phyloP scores from a whole-genome alignment of 73 alveolate genomes.

The Diophrys appendiculata region DNA sequence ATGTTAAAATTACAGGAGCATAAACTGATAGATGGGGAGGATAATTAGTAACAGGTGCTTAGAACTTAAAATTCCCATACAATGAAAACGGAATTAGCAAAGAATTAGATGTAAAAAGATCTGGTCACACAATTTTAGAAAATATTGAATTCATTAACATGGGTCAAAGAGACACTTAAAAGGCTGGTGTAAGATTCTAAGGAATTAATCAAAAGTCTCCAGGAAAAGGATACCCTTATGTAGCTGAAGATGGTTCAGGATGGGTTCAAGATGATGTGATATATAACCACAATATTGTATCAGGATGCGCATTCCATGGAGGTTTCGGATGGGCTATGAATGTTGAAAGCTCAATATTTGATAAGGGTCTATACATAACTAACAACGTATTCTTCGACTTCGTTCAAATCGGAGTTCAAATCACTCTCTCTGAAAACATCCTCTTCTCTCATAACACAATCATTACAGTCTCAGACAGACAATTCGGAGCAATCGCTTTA shows the following conservation, averaged over 20 bases:
- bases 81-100: too few species aligned
- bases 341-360: not conserved
- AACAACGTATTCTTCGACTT: not conserved
- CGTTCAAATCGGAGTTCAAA: not conserved
- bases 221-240: not conserved
- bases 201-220: not conserved
- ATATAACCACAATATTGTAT: not conserved
- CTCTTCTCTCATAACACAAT: too few species aligned
- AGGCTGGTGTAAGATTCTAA: not conserved
- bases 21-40: too few species aligned
- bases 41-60: too few species aligned
- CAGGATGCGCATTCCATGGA: not conserved
- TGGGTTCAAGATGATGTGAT: not conserved
- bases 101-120: too few species aligned
- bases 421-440: not conserved
- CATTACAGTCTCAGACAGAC: not conserved
- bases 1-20: too few species aligned
- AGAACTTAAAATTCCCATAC: too few species aligned
- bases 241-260: not conserved
- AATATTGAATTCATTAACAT: not conserved
- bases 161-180: not conserved
- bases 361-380: not conserved
- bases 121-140: too few species aligned
- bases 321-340: not conserved
- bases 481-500: not conserved